phyloP scores from a whole-genome alignment of 345 rosid species.

The Brassica juncea region DNA sequence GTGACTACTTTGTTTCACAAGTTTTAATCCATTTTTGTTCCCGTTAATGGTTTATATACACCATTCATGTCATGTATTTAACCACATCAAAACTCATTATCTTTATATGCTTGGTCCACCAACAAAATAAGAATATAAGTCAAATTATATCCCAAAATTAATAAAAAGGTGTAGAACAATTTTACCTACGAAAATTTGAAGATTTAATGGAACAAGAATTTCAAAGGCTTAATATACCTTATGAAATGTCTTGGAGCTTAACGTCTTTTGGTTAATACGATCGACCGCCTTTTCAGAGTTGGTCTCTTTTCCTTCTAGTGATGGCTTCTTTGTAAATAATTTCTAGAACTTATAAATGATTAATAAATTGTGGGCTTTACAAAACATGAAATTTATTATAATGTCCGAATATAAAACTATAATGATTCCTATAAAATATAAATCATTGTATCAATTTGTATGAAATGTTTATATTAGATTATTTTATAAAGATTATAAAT shows the following conservation, averaged over 20 bases:
- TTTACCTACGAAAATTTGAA: conserved; percentile 1
- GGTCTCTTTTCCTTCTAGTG: conserved; percentile 44
- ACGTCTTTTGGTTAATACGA: conserved; percentile 6
- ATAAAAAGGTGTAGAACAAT: neutral
- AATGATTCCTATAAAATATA: no score
- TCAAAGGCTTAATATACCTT: conserved; percentile 6
- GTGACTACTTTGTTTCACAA: neutral
- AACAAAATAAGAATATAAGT: neutral
- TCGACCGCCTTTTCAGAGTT: conserved; percentile 20
- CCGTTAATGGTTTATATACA: neutral
- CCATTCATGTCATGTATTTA: neutral
- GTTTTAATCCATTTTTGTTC: neutral
- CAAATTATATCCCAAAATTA: neutral
- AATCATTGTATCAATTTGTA: no score
- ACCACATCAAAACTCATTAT: neutral
- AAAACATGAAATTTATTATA: no score
- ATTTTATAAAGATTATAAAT: no score
- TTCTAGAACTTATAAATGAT: no score
- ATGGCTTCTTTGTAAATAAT: conserved; percentile 39
- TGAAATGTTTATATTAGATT: no score
- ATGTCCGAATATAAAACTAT: no score
- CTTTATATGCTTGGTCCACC: conserved; percentile 1
- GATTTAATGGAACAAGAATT: conserved; percentile 24
- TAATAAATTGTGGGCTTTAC: no score
- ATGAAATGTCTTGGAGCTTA: conserved; percentile 24